Evolutionary conservation across 345 rosid genomes (phyloP).

Genomic region (Lumnitzera littorea): DNA sequence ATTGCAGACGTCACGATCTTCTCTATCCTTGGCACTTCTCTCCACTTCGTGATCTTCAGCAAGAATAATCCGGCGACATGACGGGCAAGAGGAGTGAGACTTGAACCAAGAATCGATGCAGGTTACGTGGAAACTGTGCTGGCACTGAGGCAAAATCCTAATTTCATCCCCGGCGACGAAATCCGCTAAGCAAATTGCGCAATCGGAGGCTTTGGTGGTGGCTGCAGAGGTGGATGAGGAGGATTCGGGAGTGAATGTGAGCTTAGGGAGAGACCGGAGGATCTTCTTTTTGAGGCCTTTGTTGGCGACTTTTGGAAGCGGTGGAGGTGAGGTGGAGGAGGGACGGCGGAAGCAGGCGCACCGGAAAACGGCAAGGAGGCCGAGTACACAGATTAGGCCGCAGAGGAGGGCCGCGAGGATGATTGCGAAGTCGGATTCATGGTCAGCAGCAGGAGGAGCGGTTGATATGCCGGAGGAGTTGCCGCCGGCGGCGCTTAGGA

Average conservation of each 20-base stretch:
- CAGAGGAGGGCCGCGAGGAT: constrained; percentile 39
- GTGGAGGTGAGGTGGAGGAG: constrained; percentile 7
- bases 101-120: constrained; percentile 36
- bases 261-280: constrained; percentile 30
- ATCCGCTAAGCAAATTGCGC: constrained; percentile 29
- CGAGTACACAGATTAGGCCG: constrained; percentile 34
- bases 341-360: constrained; percentile 38
- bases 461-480: neutral
- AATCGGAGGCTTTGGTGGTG: constrained; percentile 4
- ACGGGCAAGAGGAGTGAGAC: constrained; percentile 28
- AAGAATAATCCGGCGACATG: neutral
- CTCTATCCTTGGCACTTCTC: neutral
- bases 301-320: constrained; percentile 19
- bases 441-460: neutral
- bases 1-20: constrained; percentile 1
- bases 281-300: constrained; percentile 30
- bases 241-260: constrained; percentile 20
- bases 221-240: constrained; percentile 8
- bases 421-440: constrained; percentile 29
- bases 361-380: constrained; percentile 33
- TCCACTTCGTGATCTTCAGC: neutral
- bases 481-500: constrained; percentile 1
- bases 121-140: constrained; percentile 27
- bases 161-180: constrained; percentile 26
- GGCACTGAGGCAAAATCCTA: constrained; percentile 25